These are phyloP conservation scores for Phytophthora pistaciae DNA, from an alignment of 352 stramenopile species.

Conservation along the genomic window DNA sequence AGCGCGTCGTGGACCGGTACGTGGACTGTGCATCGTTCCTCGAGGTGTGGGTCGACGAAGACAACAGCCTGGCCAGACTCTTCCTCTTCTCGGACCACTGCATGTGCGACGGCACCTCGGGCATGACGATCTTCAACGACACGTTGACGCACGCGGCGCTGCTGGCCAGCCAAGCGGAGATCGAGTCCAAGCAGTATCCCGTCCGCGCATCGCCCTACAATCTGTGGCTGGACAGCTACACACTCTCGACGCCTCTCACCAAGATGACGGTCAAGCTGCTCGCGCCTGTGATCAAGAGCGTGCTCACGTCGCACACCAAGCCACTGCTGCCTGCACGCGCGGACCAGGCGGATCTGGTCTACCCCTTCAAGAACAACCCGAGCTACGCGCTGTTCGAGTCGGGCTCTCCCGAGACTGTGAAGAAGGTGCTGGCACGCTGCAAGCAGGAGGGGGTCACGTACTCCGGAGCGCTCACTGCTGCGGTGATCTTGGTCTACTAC, in stretches of 20 bases:
- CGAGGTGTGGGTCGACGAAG: constrained; percentile 21
- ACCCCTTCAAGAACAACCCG: constrained; percentile 35
- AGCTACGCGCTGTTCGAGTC: constrained; percentile 40
- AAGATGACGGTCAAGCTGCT: constrained; percentile 30
- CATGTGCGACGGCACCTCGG: constrained; percentile 50
- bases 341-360: constrained; percentile 37
- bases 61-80: constrained; percentile 28
- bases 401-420: constrained; percentile 29
- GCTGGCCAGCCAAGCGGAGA: constrained; percentile 11
- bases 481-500: constrained; percentile 37
- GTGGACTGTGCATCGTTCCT: constrained; percentile 36
- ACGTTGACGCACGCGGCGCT: constrained; percentile 18
- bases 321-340: constrained; percentile 32
- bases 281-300: constrained; percentile 20
- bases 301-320: constrained; percentile 26
- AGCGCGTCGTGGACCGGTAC: constrained; percentile 34
- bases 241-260: constrained; percentile 23
- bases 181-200: constrained; percentile 24
- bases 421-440: constrained; percentile 35
- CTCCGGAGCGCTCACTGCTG: constrained; percentile 38
- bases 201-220: constrained; percentile 41
- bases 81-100: constrained; percentile 59
- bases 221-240: constrained; percentile 25
- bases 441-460: constrained; percentile 44
- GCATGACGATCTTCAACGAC: constrained; percentile 49